Percentiles rank a stretch among this genome's conserved stretches.
Conservation (phyloP, 305 asterid species). For the Fraxinus dipetala region DNA sequence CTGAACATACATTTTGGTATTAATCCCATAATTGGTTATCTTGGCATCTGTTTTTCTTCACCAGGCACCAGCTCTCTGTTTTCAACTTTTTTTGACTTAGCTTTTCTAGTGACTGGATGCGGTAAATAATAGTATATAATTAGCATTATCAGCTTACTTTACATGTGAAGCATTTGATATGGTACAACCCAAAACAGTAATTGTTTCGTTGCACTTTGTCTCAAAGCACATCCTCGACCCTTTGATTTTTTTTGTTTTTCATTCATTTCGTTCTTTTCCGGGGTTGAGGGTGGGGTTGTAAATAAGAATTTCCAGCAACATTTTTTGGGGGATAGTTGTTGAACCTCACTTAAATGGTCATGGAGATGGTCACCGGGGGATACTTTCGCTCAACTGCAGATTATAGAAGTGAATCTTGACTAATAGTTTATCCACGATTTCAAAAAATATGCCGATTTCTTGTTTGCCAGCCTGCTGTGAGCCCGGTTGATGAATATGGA, state of each 20-base stretch:
- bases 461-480: constrained; percentile 63
- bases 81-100: background rate
- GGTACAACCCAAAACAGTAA: background rate
- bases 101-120: constrained; percentile 3
- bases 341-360: constrained; percentile 4
- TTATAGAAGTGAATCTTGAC: constrained; percentile 3
- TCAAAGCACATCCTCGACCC: background rate
- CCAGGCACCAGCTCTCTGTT: background rate
- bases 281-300: background rate
- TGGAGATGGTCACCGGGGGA: background rate
- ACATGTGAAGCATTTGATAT: background rate
- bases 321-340: background rate
- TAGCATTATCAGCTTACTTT: background rate
- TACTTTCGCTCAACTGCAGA: constrained; percentile 5
- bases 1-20: constrained; percentile 11
- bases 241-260: background rate
- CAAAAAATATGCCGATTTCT: constrained; percentile 15
- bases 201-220: background rate
- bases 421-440: constrained; percentile 2
- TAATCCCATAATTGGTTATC: background rate
- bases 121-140: background rate
- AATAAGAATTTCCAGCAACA: background rate
- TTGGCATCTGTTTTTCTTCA: background rate
- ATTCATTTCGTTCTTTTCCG: background rate
- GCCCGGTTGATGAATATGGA: constrained; percentile 82